A percentile compares a stretch with the other conserved stretches of the same genome.
Conservation (phyloP, 257 asterid species). For the Marsdenia floribunda region DNA sequence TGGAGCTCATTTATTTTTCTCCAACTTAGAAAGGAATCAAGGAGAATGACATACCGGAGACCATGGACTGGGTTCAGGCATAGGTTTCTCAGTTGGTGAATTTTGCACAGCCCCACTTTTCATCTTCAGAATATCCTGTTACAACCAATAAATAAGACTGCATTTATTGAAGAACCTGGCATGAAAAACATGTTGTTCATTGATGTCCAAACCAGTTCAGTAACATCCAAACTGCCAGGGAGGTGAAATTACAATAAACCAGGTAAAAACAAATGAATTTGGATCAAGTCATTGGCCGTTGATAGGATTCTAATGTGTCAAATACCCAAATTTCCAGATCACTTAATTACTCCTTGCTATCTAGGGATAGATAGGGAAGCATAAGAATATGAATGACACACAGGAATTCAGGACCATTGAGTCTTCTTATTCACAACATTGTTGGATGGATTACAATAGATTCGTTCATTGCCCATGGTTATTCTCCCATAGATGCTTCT, state of each 20-base stretch:
- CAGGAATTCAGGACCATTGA: neutral
- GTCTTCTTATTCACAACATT: neutral
- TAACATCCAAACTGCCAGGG: neutral
- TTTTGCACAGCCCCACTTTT: constrained; percentile 92
- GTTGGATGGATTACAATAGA: neutral
- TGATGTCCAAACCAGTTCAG: neutral
- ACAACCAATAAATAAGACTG: constrained; percentile 12
- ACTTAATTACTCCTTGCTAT: neutral
- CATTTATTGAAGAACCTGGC: constrained; percentile 1
- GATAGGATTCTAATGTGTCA: neutral
- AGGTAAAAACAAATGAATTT: neutral
- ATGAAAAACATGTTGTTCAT: neutral
- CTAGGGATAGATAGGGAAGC: neutral
- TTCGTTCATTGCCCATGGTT: neutral
- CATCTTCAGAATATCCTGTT: constrained; percentile 72
- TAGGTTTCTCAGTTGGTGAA: constrained; percentile 81
- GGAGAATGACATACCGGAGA: constrained; percentile 70
- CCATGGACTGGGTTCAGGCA: constrained; percentile 94
- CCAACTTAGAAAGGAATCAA: too few species aligned
- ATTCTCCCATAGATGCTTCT: neutral
- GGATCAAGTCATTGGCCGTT: neutral
- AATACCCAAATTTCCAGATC: neutral
- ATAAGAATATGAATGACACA: neutral
- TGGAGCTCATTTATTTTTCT: too few species aligned
- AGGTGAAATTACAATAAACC: neutral